A percentile compares a stretch with the other conserved stretches of the same genome.
Evolutionary conservation across 129 eudicot genomes (phyloP).

Genomic region (Flaveria bidentis): DNA sequence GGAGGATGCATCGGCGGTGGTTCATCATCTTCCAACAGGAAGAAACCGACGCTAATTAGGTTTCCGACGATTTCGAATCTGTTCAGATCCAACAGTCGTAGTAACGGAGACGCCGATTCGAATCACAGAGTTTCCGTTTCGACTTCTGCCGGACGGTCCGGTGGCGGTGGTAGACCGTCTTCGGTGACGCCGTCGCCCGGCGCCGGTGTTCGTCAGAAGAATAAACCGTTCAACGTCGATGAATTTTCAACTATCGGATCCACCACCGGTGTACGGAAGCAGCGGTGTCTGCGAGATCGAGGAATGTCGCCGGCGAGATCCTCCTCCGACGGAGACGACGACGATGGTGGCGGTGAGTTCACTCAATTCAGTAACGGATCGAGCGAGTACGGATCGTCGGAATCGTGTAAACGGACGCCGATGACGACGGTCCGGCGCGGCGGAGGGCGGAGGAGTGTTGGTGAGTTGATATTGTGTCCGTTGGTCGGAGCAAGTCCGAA

Average conservation of each 20-base stretch:
- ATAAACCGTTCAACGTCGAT: constrained; percentile 34
- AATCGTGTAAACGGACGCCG: constrained; percentile 64
- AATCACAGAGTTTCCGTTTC: constrained; percentile 22
- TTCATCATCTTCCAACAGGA: constrained; percentile 18
- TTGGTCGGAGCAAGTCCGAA: constrained; percentile 64
- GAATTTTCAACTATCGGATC: constrained; percentile 23
- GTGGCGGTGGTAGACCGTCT: constrained; percentile 24
- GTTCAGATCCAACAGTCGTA: constrained; percentile 58
- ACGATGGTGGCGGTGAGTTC: not conserved
- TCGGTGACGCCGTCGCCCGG: constrained; percentile 38
- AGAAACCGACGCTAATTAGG: constrained; percentile 28
- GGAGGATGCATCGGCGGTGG: constrained; percentile 26
- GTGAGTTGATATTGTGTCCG: constrained; percentile 58
- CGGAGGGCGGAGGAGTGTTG: constrained; percentile 29
- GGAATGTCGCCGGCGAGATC: constrained; percentile 68
- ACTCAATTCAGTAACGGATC: constrained; percentile 31
- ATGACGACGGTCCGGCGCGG: constrained; percentile 33
- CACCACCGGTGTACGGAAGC: constrained; percentile 27
- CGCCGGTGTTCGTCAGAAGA: constrained; percentile 39
- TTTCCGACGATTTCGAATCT: constrained; percentile 41
- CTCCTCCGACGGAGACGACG: constrained; percentile 49
- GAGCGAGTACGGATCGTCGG: constrained; percentile 48
- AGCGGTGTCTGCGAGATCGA: constrained; percentile 37
- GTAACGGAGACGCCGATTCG: constrained; percentile 36
- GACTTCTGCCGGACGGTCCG: constrained; percentile 20